A percentile compares a stretch with the other conserved stretches of the same genome.
These are phyloP conservation scores for Akanthomyces muscarius DNA, from an alignment of 2,329 filamentous ascomycete genomes.

Conservation along the genomic window DNA sequence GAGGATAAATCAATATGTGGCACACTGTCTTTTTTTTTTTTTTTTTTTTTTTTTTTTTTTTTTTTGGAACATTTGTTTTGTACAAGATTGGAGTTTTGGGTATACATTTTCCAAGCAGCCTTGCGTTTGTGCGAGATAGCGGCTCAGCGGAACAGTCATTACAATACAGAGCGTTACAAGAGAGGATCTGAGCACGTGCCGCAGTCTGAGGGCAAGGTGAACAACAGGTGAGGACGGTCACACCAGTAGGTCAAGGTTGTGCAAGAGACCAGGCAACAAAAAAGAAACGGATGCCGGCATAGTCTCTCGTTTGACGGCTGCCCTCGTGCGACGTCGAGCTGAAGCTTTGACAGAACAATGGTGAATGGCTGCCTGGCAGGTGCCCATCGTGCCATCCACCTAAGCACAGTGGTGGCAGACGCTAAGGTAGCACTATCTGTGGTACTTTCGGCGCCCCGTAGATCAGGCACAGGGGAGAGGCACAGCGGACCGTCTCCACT, in stretches of 20 bases:
- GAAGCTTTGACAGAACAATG: not conserved
- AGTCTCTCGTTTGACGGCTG: not conserved
- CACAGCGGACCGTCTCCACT: not conserved
- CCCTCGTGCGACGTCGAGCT: too few species aligned
- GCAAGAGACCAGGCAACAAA: too few species aligned
- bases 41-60: not conserved
- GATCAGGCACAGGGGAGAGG: not conserved
- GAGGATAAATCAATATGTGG: not conserved
- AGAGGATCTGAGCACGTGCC: not conserved
- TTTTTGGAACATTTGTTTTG: not conserved
- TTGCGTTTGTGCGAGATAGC: not conserved
- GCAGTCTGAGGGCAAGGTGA: not conserved
- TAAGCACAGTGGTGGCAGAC: not conserved
- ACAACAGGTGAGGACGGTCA: not conserved
- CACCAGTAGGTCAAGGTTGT: not conserved
- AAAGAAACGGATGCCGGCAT: not conserved
- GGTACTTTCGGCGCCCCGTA: not conserved
- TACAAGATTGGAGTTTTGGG: constrained; percentile 6
- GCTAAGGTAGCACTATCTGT: not conserved
- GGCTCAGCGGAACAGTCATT: not conserved
- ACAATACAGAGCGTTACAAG: not conserved
- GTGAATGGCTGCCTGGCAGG: not conserved
- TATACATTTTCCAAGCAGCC: not conserved
- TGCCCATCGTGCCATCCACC: too few species aligned
- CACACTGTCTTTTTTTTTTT: not conserved